Conservation (phyloP, 148 eudicot genomes). For the Cornus controversa region DNA sequence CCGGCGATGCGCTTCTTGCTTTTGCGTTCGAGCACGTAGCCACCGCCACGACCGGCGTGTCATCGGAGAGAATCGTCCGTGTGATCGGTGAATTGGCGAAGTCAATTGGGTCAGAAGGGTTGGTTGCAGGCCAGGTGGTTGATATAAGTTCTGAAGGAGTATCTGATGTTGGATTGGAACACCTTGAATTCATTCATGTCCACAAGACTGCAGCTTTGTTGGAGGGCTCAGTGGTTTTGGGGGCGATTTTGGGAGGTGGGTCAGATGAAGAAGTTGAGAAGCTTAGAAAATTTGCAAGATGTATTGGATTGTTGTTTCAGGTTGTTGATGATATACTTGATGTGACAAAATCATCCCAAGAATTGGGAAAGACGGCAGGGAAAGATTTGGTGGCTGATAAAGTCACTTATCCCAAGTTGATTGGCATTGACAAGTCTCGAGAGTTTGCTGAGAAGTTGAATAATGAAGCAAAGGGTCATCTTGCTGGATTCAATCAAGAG, state of each 20-base stretch:
- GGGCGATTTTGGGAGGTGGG: conserved; percentile 30
- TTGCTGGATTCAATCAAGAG: conserved; percentile 18
- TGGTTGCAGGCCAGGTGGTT: conserved; percentile 24
- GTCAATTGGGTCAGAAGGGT: conserved; percentile 23
- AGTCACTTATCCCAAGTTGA: conserved; percentile 23
- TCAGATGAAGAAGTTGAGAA: conserved; percentile 18
- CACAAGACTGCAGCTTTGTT: conserved; percentile 22
- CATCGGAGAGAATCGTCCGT: conserved; percentile 11
- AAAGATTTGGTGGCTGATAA: conserved; percentile 19
- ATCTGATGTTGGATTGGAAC: conserved; percentile 7
- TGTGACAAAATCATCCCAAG: conserved; percentile 20
- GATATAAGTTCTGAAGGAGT: conserved; percentile 19
- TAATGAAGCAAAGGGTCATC: conserved; percentile 19
- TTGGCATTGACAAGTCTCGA: conserved; percentile 23
- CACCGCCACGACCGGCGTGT: conserved; percentile 9
- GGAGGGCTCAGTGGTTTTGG: conserved; percentile 24
- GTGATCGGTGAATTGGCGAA: conserved; percentile 18
- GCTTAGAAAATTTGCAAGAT: conserved; percentile 20
- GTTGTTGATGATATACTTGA: conserved; percentile 32
- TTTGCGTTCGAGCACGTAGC: conserved; percentile 27
- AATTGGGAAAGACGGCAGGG: conserved; percentile 28
- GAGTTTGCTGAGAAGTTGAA: conserved; percentile 18
- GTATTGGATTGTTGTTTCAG: conserved; percentile 29
- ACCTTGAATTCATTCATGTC: conserved; percentile 26
- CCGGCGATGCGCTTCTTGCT: conserved; percentile 18